phyloP scores from a whole-genome alignment of 2,329 filamentous ascomycete species.

The Diaporthe sp. region DNA sequence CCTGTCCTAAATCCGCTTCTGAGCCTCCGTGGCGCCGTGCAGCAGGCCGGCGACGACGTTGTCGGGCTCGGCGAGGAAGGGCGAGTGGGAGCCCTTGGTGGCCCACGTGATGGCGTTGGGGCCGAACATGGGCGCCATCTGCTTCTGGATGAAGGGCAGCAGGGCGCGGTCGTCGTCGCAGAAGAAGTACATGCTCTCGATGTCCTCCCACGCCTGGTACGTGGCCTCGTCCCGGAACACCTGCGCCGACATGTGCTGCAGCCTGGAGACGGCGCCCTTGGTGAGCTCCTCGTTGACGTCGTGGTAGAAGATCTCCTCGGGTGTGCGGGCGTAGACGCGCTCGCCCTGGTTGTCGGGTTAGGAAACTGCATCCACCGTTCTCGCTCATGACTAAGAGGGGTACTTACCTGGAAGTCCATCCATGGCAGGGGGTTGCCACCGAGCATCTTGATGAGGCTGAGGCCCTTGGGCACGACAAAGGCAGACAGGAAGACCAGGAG shows the following conservation, averaged over 20 bases:
- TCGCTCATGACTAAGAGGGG: too few species aligned
- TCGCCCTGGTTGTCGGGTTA: conserved; percentile 31
- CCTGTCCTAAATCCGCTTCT: conserved; percentile 29
- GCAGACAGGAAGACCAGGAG: conserved; percentile 49
- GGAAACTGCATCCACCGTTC: too few species aligned
- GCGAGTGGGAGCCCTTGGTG: conserved; percentile 42
- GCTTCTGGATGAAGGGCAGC: conserved; percentile 38
- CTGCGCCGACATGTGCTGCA: conserved; percentile 43
- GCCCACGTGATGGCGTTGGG: conserved; percentile 36
- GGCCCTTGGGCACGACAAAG: conserved; percentile 46
- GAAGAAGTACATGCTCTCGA: conserved; percentile 44
- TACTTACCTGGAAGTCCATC: conserved; percentile 44
- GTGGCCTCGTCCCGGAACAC: conserved; percentile 43
- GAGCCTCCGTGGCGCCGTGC: conserved; percentile 33
- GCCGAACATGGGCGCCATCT: conserved; percentile 38
- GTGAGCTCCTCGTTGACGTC: conserved; percentile 41
- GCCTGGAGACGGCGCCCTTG: conserved; percentile 39
- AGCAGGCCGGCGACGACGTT: conserved; percentile 38
- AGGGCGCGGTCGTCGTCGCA: conserved; percentile 44
- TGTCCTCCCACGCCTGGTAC: conserved; percentile 46
- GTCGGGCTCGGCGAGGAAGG: conserved; percentile 42
- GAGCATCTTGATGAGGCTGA: conserved; percentile 44
- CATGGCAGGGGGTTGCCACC: conserved; percentile 46
- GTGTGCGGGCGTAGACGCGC: conserved; percentile 38
- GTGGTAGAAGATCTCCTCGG: conserved; percentile 44